These are phyloP conservation scores for Mucor velutinosus DNA, from an alignment of 371 early-diverging fungal species.

Conservation along the genomic window DNA sequence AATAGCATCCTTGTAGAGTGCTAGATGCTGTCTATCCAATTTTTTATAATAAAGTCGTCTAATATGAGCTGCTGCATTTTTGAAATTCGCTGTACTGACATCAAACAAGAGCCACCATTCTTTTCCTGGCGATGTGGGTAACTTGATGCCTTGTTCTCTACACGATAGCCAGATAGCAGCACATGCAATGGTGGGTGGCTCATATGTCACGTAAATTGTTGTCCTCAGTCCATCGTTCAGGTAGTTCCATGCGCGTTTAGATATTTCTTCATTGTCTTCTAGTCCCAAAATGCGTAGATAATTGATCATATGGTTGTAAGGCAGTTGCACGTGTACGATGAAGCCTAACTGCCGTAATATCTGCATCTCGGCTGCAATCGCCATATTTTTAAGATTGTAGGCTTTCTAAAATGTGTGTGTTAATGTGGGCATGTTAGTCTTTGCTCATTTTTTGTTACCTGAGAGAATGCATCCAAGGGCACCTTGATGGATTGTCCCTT, in stretches of 20 bases:
- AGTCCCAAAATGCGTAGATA: slow-evolving; percentile 85
- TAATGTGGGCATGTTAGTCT: neutral
- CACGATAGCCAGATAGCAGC: slow-evolving; percentile 89
- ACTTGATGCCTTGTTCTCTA: slow-evolving; percentile 55
- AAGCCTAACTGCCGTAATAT: slow-evolving; percentile 88
- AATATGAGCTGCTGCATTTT: slow-evolving; percentile 65
- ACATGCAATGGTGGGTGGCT: slow-evolving; percentile 88
- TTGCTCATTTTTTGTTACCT: slow-evolving; percentile 29
- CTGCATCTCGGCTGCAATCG: slow-evolving; percentile 84
- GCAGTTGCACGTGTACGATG: slow-evolving; percentile 94
- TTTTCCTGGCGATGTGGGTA: slow-evolving; percentile 69
- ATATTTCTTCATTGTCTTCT: slow-evolving; percentile 69
- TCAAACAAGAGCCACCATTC: slow-evolving; percentile 93
- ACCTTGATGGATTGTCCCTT: slow-evolving; percentile 52
- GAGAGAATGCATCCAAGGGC: slow-evolving; percentile 63
- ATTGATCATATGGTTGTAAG: slow-evolving; percentile 92
- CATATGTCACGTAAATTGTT: slow-evolving; percentile 78
- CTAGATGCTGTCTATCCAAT: slow-evolving; percentile 48
- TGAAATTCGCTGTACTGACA: slow-evolving; percentile 64
- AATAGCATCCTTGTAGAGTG: slow-evolving; percentile 40
- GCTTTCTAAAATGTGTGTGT: slow-evolving; percentile 46
- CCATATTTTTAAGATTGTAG: slow-evolving; percentile 75
- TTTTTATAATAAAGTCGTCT: slow-evolving; percentile 58
- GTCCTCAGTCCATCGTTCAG: slow-evolving; percentile 89
- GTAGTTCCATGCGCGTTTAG: slow-evolving; percentile 86